A percentile compares a stretch with the other conserved stretches of the same genome.
Evolutionary conservation across 768 basidiomycete species (phyloP).

Genomic region (Harrya chromipes): DNA sequence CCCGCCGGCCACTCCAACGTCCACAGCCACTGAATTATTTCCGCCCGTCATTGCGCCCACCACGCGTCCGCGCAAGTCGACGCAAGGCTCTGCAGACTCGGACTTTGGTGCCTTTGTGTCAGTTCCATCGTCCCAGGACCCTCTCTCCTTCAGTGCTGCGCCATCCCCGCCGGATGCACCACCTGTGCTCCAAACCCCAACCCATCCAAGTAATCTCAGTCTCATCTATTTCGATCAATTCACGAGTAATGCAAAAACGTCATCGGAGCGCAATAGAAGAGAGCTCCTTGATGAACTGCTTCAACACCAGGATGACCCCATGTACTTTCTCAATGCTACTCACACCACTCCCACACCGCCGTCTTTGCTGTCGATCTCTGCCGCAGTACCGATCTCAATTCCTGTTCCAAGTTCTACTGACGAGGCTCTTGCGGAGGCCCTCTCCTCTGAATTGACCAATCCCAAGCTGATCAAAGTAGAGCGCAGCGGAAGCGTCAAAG

Average conservation of each 20-base stretch:
- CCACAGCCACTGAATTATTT: neutral
- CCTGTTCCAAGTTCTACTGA: slow-evolving; percentile 33
- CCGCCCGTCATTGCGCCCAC: neutral
- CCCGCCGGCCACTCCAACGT: slow-evolving; percentile 25
- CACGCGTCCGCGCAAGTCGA: slow-evolving; percentile 10
- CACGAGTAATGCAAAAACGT: slow-evolving; percentile 51
- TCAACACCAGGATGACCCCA: slow-evolving; percentile 64
- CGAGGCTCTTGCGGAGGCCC: slow-evolving; percentile 36
- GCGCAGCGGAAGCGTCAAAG: slow-evolving; percentile 10
- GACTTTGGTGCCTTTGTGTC: slow-evolving; percentile 66
- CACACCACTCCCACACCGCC: slow-evolving; percentile 6
- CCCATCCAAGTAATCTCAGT: slow-evolving; percentile 22
- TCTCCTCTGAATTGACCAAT: slow-evolving; percentile 30
- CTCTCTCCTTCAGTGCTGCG: slow-evolving; percentile 21
- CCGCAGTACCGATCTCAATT: slow-evolving; percentile 32
- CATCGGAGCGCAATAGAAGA: slow-evolving; percentile 49
- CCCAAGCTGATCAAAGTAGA: slow-evolving; percentile 6
- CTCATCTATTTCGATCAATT: slow-evolving; percentile 61
- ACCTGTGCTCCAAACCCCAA: neutral
- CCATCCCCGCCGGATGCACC: neutral
- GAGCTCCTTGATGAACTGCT: slow-evolving; percentile 63
- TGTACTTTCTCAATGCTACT: slow-evolving; percentile 54
- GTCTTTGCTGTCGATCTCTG: neutral
- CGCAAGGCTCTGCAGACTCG: slow-evolving; percentile 36
- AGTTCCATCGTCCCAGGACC: slow-evolving; percentile 52